phyloP scores from a whole-genome alignment of 73 alveolate species.

The Uronychia binucleata region DNA sequence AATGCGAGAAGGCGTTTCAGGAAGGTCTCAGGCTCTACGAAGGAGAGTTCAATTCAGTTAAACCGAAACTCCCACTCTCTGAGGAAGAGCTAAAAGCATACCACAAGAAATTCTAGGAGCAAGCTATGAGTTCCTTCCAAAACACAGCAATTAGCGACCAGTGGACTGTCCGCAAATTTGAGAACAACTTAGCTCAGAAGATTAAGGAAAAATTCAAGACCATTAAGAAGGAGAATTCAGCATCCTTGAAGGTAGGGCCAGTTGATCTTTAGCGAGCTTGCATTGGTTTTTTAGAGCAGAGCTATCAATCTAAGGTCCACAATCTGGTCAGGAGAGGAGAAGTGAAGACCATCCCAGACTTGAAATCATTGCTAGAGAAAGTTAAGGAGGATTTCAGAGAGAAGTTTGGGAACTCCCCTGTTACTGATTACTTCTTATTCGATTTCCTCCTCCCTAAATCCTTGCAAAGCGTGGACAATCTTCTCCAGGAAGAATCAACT shows the following conservation, averaged over 20 bases:
- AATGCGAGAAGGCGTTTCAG: conserved; percentile 25
- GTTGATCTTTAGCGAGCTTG: conserved; percentile 67
- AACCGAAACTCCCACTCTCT: conserved; percentile 14
- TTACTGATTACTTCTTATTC: not conserved
- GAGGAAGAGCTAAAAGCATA: conserved; percentile 5
- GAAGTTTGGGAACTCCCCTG: not conserved
- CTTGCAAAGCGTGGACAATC: conserved; percentile 80
- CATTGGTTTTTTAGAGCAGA: conserved; percentile 67
- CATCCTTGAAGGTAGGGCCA: conserved; percentile 53
- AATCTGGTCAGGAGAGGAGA: conserved; percentile 68
- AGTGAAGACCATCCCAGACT: conserved; percentile 34
- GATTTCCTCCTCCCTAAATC: conserved; percentile 51
- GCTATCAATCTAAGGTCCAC: conserved; percentile 70
- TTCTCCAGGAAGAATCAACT: conserved; percentile 60
- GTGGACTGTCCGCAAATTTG: conserved; percentile 11
- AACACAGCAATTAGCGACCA: conserved; percentile 20
- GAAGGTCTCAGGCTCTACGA: not conserved
- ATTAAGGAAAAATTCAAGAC: conserved; percentile 35
- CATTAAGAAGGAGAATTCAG: conserved; percentile 72
- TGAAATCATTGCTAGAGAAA: not conserved
- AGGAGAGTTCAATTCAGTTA: not conserved
- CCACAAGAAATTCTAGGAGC: not conserved
- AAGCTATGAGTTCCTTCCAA: conserved; percentile 10
- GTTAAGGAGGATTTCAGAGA: not conserved
- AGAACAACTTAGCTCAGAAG: not conserved